phyloP scores from a whole-genome alignment of 495 filamentous ascomycete species.

The Hypoxylon cercidicola region DNA sequence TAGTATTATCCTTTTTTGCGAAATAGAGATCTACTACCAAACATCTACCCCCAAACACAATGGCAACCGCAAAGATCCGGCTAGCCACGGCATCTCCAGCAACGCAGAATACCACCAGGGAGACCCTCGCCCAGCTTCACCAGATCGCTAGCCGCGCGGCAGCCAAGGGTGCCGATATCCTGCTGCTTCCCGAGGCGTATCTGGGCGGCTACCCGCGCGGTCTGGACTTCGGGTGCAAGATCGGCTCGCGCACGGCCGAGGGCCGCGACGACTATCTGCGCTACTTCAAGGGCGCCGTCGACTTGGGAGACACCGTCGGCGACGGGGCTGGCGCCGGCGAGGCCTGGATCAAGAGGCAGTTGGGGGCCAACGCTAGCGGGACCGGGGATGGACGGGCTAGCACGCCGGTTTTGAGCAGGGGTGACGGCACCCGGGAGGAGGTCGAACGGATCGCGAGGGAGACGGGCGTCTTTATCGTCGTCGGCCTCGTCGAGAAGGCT shows the following conservation, averaged over 20 bases:
- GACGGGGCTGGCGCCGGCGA: slow-evolving; percentile 71
- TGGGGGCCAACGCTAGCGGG: slow-evolving; percentile 59
- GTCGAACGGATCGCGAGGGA: slow-evolving; percentile 78
- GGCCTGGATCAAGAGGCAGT: slow-evolving; percentile 73
- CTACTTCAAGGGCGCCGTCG: slow-evolving; percentile 82
- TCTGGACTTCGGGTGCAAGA: slow-evolving; percentile 76
- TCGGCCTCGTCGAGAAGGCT: slow-evolving; percentile 80
- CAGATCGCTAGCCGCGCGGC: slow-evolving; percentile 63
- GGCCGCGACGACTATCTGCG: slow-evolving; percentile 86
- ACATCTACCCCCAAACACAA: neutral
- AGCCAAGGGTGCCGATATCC: slow-evolving; percentile 69
- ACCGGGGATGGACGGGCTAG: slow-evolving; percentile 48
- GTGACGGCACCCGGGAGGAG: slow-evolving; percentile 86
- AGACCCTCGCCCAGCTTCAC: slow-evolving; percentile 66
- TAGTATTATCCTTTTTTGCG: too few relatives aligned
- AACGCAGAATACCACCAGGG: slow-evolving; percentile 69
- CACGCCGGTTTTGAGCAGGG: slow-evolving; percentile 63
- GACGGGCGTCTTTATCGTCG: slow-evolving; percentile 81
- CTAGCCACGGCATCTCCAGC: slow-evolving; percentile 82
- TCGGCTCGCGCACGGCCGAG: slow-evolving; percentile 72
- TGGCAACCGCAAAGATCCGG: slow-evolving; percentile 58
- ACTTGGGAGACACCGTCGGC: slow-evolving; percentile 85
- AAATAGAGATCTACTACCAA: too few relatives aligned
- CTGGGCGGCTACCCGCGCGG: slow-evolving; percentile 92
- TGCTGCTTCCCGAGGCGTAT: slow-evolving; percentile 94